These are phyloP conservation scores for Hypoxylon sp. DNA, from an alignment of 2,329 filamentous ascomycete species.

Conservation along the genomic window DNA sequence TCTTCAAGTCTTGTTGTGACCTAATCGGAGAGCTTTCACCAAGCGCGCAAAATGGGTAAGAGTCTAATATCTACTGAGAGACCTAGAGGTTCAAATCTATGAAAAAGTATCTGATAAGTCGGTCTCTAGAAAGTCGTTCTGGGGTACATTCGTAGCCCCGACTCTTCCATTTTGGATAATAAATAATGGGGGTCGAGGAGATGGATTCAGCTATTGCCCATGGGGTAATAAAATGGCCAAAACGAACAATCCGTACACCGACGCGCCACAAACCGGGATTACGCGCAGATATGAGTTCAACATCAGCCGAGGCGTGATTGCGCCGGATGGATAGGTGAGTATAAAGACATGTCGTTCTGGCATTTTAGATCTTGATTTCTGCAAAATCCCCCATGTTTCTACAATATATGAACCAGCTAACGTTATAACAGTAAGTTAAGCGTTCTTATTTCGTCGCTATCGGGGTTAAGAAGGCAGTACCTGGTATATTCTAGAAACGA, in stretches of 20 bases:
- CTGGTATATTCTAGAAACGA: too few relatives aligned
- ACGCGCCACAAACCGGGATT: conserved; percentile 67
- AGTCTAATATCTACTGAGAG: neutral
- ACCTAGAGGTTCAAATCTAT: neutral
- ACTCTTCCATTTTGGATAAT: conserved; percentile 53
- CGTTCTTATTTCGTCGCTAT: too few relatives aligned
- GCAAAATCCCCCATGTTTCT: too few relatives aligned
- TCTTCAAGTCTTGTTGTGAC: conserved; percentile 42
- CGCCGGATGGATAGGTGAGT: conserved; percentile 68
- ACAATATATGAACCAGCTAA: too few relatives aligned
- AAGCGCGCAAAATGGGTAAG: conserved; percentile 52
- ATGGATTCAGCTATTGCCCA: conserved; percentile 53
- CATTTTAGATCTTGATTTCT: too few relatives aligned
- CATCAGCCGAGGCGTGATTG: conserved; percentile 65
- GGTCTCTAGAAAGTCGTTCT: conserved; percentile 50
- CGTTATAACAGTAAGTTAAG: too few relatives aligned
- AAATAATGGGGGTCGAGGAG: conserved; percentile 29
- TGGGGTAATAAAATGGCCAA: conserved; percentile 64
- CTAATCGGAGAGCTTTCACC: conserved; percentile 48
- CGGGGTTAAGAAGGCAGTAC: too few relatives aligned
- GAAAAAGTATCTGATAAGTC: neutral
- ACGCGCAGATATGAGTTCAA: conserved; percentile 70
- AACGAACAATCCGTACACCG: conserved; percentile 66
- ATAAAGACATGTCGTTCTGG: neutral
- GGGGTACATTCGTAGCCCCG: conserved; percentile 55